phyloP scores from a whole-genome alignment of 2,329 filamentous ascomycete species.

The Nothopassalora personata region DNA sequence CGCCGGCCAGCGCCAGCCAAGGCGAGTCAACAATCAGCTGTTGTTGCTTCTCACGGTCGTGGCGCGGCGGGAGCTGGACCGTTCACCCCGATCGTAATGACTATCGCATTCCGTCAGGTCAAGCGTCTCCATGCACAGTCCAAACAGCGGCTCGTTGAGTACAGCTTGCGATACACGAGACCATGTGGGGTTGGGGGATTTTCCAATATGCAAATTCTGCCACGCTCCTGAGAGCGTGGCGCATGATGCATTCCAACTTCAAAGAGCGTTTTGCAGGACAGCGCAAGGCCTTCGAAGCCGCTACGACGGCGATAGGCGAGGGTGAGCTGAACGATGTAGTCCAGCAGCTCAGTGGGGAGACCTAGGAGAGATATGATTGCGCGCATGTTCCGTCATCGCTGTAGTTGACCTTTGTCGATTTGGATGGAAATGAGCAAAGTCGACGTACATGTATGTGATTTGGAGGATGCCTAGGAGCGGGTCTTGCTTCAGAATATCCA shows the following conservation, averaged over 20 bases:
- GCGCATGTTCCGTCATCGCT: too few relatives aligned
- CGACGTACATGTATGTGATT: too few relatives aligned
- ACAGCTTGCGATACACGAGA: background rate
- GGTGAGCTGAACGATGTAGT: background rate
- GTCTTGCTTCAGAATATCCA: too few relatives aligned
- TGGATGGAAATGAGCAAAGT: too few relatives aligned
- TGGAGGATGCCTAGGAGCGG: too few relatives aligned
- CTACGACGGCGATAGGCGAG: background rate
- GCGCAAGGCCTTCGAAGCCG: conserved; percentile 4
- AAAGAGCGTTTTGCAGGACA: conserved; percentile 8
- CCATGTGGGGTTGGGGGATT: background rate
- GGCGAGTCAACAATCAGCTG: background rate
- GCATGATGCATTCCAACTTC: conserved; percentile 5
- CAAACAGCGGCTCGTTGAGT: background rate
- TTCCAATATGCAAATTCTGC: too few relatives aligned
- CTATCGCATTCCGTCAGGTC: background rate
- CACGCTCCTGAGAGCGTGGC: background rate
- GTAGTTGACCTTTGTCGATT: too few relatives aligned
- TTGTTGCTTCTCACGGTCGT: background rate
- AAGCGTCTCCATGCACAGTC: too few relatives aligned
- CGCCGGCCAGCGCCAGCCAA: background rate
- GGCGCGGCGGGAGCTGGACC: background rate
- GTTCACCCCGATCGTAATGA: background rate
- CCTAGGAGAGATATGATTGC: background rate
- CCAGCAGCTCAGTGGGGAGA: conserved; percentile 2